phyloP scores from a whole-genome alignment of 2,329 filamentous ascomycete species.

The Hypoxylon sp. region DNA sequence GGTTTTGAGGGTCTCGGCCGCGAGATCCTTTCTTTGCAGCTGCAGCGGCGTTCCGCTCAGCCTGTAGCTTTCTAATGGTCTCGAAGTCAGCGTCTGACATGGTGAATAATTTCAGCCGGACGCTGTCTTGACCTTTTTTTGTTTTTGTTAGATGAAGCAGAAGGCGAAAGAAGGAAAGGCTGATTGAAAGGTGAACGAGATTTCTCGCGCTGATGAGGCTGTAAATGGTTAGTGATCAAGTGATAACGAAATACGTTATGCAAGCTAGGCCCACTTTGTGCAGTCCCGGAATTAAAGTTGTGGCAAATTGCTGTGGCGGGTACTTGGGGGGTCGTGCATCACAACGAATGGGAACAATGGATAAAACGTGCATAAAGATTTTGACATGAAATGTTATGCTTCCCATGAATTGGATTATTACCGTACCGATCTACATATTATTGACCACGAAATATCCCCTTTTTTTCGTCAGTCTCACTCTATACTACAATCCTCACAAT shows the following conservation, averaged over 20 bases:
- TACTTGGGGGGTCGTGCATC: no score
- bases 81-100: constrained; percentile 88
- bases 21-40: constrained; percentile 83
- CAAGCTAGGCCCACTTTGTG: constrained; percentile 13
- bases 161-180: constrained; percentile 22
- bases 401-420: no score
- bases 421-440: no score
- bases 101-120: constrained; percentile 47
- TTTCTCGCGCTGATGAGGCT: constrained; percentile 34
- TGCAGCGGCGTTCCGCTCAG: constrained; percentile 86
- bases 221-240: constrained; percentile 20
- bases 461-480: no score
- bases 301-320: constrained; percentile 19
- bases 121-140: constrained; percentile 44
- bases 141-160: constrained; percentile 42
- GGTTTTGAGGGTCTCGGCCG: constrained; percentile 79
- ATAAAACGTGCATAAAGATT: no score
- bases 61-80: constrained; percentile 85
- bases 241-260: constrained; percentile 18
- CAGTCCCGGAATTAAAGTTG: neutral
- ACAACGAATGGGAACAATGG: no score
- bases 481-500: no score
- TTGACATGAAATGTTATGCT: no score
- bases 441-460: no score
- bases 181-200: constrained; percentile 28